Evolutionary conservation across 2,329 filamentous ascomycete genomes (phyloP), one percentile per base, ranked within the genome.

Genomic region (Ophiostoma sp.): DNA sequence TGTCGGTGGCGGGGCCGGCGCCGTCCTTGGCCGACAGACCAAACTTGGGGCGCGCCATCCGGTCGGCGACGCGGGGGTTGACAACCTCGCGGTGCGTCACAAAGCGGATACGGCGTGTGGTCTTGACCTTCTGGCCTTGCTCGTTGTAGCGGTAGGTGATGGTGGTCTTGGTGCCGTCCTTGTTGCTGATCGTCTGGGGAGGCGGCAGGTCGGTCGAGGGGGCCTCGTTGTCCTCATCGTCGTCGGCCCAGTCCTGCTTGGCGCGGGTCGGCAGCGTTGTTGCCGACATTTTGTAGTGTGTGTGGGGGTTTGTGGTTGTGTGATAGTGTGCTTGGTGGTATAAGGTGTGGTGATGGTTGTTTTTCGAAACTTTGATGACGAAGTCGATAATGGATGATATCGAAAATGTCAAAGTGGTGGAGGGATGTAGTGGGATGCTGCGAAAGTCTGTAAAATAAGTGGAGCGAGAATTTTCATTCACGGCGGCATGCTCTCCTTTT

Each of bases 121-220:
- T 95, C 87, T 98, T 98, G 78, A 98, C 91, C 82, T 96, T 96
- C 81, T 96, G 94, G 81, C 92, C 92, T 73, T 94, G 87, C 75
- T 99, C 95, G 83, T 97, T 94, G 83, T 93, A 89, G 77, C 89
- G 87, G 84, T 92, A 96, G 73, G 91, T 92, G 78, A 97, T 90
- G 76, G 95, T 91, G 66, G 96, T 99, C 83, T 97, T 97, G 77
- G 93, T 97, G 79, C 96, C 95, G 81, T 99, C 95, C 84, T 97
- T 97, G 88, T 99, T 98, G 80, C 90, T 90, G 80, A 93, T 94
- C 76, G 94, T 91, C 83, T 95, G 90, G 76, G 92, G 89, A 76
- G 91, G 87, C 72, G 95, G 95, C 76, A 99, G 91, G 71, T 88
- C 86, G 74, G 81, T 80, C 68, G 41, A 62, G 76, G 87, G 83